Base-by-base conservation (phyloP, 192 early-diverging fungal species). In the Kappamyces sp. region DNA sequence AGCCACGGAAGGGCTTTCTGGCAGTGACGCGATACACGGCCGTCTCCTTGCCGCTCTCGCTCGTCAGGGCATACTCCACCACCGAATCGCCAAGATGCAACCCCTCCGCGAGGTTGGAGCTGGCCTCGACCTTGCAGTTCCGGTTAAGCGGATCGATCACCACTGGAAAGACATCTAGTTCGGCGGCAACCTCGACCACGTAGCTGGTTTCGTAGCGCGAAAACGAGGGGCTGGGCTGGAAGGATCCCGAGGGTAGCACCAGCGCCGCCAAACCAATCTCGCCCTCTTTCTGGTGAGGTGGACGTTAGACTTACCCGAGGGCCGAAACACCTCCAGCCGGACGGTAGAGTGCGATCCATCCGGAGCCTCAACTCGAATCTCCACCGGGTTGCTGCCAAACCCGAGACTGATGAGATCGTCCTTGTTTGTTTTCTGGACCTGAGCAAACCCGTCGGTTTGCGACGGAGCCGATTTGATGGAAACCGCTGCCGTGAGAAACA, bases 351-450 rank as follows among this genome's bases (percentile, higher is more conserved):
- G 58, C 2, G 74, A 68, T 0, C 69, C 69, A 51, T 80, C 78
- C 9, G 64, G 32, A 6, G 78, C 78, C 38, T 80, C 78, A 8
- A 77, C 75, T 46, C 65, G 66, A 43, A 80, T 55, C n/a, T 52
- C 63, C 23, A 80, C 40, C 23, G 61, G 61, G 52, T 59, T 74
- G 1, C 23, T 15, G 10, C 72, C 74, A 40, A 70, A 65, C 23
- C 36, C 32, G 46, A 72, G 40, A 3, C 49, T 15, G 33, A 72
- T 62, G 13, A 36, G 31, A 62, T 66, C 68, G 12, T 73, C 64
- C 7, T 51, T 48, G 39, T 55, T 60, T 2, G 60, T 47, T 49
- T 69, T 74, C 40, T 44, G 66, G 15, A 76, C 68, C 62, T 80
- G 78, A 3, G 46, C 39, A 47, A 76, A 80, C 1, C 67, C 73